Conservation (phyloP, 352 stramenopile species). For the Elongisporangium senticosum region DNA sequence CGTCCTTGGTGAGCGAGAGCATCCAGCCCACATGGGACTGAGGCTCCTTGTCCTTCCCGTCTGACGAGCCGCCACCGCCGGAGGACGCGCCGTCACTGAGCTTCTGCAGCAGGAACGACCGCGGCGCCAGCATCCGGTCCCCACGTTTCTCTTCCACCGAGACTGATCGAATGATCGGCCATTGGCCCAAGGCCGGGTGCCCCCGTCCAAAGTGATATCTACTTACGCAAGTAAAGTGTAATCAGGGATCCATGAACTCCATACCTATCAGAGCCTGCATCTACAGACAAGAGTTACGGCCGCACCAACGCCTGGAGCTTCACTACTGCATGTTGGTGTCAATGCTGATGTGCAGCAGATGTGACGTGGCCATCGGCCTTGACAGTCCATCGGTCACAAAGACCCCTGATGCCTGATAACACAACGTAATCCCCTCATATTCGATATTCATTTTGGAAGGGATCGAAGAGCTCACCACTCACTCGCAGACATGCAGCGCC, state of each 20-base stretch:
- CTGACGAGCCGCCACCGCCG: constrained; percentile 5
- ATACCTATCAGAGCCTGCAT: too few species aligned
- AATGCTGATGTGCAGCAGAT: too few species aligned
- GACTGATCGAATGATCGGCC: not conserved
- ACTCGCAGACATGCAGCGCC: not conserved
- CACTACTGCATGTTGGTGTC: too few species aligned
- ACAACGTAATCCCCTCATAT: not conserved
- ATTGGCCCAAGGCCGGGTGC: not conserved
- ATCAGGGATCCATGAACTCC: not conserved
- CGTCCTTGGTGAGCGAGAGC: constrained; percentile 54
- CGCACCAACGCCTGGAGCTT: too few species aligned
- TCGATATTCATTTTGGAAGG: not conserved
- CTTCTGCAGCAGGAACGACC: constrained; percentile 71
- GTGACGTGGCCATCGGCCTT: too few species aligned
- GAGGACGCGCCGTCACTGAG: constrained; percentile 22
- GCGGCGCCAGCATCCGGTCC: constrained; percentile 43
- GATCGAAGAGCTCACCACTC: not conserved
- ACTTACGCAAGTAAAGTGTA: not conserved
- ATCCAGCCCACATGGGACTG: constrained; percentile 63
- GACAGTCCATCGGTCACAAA: too few species aligned
- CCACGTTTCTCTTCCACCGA: not conserved
- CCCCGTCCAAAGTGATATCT: not conserved
- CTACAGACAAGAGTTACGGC: too few species aligned
- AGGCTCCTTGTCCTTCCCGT: constrained; percentile 8
- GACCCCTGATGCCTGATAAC: not conserved